Evolutionary conservation across 371 early-diverging fungal species (phyloP).

Genomic region (Mortierella sp.): DNA sequence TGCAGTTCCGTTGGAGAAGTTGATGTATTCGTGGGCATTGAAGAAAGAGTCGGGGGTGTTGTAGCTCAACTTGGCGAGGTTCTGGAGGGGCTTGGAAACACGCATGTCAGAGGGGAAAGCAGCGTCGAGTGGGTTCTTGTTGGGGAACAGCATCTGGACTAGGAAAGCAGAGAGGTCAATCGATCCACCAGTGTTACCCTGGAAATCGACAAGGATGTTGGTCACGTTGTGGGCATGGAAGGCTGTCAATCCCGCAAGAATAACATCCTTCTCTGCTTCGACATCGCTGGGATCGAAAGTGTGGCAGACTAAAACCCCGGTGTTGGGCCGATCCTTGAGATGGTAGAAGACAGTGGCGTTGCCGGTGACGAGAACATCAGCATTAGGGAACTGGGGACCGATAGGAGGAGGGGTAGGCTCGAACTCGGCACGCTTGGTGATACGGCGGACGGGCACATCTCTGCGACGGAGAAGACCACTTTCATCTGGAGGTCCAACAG

Average conservation of each 20-base stretch:
- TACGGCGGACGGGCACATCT: background rate
- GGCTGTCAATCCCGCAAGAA: background rate
- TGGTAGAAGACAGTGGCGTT: constrained; percentile 22
- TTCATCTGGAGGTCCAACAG: background rate
- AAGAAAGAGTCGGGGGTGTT: background rate
- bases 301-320: constrained; percentile 21
- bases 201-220: constrained; percentile 26
- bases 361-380: background rate
- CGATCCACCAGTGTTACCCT: constrained; percentile 21
- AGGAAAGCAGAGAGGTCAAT: constrained; percentile 13
- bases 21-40: background rate
- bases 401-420: background rate
- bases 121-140: background rate
- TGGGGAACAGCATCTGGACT: constrained; percentile 23
- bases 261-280: background rate
- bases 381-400: background rate
- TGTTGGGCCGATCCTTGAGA: constrained; percentile 22
- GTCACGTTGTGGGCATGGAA: constrained; percentile 21
- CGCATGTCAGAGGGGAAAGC: constrained; percentile 12
- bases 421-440: background rate
- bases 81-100: constrained; percentile 13
- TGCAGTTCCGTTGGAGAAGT: background rate
- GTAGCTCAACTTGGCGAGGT: background rate
- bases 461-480: background rate
- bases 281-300: background rate